Percentiles rank a stretch among this genome's conserved stretches.
Conservation (phyloP, 225 moss, liverwort and hornwort species). For the Bryoerythrophyllum caledonicum region DNA sequence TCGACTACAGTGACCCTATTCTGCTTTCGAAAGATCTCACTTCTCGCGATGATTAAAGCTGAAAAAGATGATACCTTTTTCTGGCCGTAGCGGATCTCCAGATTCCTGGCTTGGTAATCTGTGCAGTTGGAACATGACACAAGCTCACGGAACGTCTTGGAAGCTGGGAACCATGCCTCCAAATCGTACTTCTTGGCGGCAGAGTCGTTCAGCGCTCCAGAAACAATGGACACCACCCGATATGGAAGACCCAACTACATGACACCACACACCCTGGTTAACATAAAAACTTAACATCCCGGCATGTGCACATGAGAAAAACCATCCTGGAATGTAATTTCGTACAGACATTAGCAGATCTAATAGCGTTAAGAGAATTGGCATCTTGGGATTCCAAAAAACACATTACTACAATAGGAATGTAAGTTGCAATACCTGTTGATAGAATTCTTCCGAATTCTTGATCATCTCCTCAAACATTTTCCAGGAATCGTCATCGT, state of each 20-base stretch:
- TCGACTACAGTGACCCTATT: background rate
- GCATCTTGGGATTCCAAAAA: background rate
- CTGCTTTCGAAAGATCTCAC: background rate
- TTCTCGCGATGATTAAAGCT: too few species aligned
- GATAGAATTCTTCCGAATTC: slow-evolving; percentile 87
- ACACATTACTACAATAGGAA: background rate
- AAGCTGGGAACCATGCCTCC: slow-evolving; percentile 96
- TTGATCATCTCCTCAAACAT: slow-evolving; percentile 90
- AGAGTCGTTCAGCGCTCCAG: slow-evolving; percentile 87
- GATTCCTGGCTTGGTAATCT: background rate
- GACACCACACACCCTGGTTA: slow-evolving; percentile 29
- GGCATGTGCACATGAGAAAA: background rate
- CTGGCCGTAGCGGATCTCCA: slow-evolving; percentile 1
- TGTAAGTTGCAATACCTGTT: slow-evolving; percentile 47
- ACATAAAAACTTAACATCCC: background rate
- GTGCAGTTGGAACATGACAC: slow-evolving; percentile 94
- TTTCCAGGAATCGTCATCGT: slow-evolving; percentile 72
- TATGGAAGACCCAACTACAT: slow-evolving; percentile 86
- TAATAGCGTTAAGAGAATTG: background rate
- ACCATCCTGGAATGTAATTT: background rate
- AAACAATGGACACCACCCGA: slow-evolving; percentile 86
- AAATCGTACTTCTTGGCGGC: slow-evolving; percentile 98
- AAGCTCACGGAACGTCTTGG: slow-evolving; percentile 77
- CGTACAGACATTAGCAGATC: background rate
- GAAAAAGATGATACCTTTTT: background rate